Evolutionary conservation across 2,329 filamentous ascomycete genomes (phyloP).

Genomic region (Aspergillus sp.): DNA sequence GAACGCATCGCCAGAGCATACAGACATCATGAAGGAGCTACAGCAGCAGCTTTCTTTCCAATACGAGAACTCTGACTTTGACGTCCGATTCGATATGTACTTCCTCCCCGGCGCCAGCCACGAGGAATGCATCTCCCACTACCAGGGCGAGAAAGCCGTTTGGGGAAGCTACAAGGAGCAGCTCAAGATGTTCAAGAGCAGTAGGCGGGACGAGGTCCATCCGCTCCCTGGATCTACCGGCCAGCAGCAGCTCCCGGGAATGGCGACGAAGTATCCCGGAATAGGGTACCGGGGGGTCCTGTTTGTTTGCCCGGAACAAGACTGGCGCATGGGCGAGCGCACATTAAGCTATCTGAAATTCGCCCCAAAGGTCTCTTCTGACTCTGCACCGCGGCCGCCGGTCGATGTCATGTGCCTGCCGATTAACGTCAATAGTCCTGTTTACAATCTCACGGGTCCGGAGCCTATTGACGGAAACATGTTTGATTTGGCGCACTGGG

Average conservation of each 20-base stretch:
- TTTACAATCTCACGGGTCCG: neutral
- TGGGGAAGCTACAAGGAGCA: conserved; percentile 1
- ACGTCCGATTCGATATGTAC: conserved; percentile 5
- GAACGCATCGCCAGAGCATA: neutral
- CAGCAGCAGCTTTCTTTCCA: neutral
- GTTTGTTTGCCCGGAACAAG: neutral
- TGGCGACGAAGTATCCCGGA: neutral
- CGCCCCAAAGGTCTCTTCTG: neutral
- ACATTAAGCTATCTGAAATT: neutral
- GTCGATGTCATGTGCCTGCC: neutral
- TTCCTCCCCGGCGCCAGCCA: conserved; percentile 2
- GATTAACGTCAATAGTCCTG: neutral
- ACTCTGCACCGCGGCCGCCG: neutral
- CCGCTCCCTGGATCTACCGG: neutral
- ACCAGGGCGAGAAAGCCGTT: conserved; percentile 1
- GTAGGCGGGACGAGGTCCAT: neutral
- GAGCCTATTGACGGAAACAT: neutral
- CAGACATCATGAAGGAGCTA: neutral
- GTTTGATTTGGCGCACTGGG: neutral
- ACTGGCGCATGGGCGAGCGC: neutral
- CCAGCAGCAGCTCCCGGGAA: neutral
- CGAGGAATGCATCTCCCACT: conserved; percentile 3
- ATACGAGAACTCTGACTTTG: no score
- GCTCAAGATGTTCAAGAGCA: neutral
- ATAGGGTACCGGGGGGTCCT: neutral